Evolutionary conservation across 1,284 basidiomycete genomes (phyloP), one percentile per base, ranked within the genome.

Genomic region (Ganoderma sinense): DNA sequence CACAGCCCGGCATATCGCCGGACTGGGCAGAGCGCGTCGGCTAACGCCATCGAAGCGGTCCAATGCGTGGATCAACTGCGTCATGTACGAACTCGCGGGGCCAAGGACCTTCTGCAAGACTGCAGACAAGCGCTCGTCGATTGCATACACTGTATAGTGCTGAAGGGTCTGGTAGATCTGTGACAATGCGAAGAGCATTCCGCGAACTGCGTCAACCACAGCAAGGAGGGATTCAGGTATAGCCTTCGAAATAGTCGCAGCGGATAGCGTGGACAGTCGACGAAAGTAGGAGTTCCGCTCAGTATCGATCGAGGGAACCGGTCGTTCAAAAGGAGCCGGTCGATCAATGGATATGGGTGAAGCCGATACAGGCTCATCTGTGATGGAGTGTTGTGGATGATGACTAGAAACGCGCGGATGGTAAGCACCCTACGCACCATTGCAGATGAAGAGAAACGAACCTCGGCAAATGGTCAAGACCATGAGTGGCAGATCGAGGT

Each of bases 221-320:
- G 87, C 87, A 33, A 93, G 84, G 20, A 99, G 84, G 11, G 93
- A 85, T 10, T 87, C 83, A 0, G 97, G 94, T 13, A 98, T 88
- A 18, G 91, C 86, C 73, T 90, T 91, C 31, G 90, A 87, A 41
- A 92, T 88, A 0, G 87, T 86, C 20, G 91, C 89, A 0, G 86
- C 82, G 0, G 94, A 94, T 4, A 97, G 83, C 56, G 92, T 91
- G 4, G 92, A 92, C 20, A 97, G 84, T 23, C 97, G 91, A 39
- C 94, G 91, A 82, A 99, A 99, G 81, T 99, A 99, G 13, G 94
- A 94, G 79, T 97, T 95, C 40, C 95, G 90, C 78, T 97, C 96
- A 31, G 89, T 89, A 67, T 94, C 91, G 77, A 94, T 88, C 8
- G 91, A 86, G 53, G 87, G 87, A 3, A 85, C 83, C 0, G 83